Evolutionary conservation across 2,329 filamentous ascomycete species (phyloP).

Genomic region (Orbilia quercus): DNA sequence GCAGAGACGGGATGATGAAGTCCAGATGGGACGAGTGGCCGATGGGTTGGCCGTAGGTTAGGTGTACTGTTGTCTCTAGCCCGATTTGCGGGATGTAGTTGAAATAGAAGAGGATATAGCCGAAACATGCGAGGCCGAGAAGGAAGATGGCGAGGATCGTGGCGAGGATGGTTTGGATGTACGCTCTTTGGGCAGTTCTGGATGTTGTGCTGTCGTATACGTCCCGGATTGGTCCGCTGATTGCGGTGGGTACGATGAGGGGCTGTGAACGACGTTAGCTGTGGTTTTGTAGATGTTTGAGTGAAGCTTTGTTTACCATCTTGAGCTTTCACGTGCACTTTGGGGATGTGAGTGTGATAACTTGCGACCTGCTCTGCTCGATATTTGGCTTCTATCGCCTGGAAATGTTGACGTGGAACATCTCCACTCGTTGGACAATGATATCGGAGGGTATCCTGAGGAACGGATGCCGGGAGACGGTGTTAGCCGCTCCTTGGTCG

Average conservation of each 20-base stretch:
- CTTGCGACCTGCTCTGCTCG: neutral
- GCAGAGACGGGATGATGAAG: conserved; percentile 16
- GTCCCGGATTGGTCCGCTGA: conserved; percentile 11
- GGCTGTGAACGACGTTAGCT: conserved; percentile 34
- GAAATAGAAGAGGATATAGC: conserved; percentile 76
- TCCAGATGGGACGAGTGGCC: conserved; percentile 24
- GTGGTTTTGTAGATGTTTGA: neutral
- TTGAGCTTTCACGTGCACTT: conserved; percentile 48
- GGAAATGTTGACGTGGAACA: neutral
- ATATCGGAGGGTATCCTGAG: neutral
- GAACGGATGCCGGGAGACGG: neutral
- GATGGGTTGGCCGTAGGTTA: conserved; percentile 72
- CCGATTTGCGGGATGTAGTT: conserved; percentile 75
- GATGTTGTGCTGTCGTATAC: conserved; percentile 66
- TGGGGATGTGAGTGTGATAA: neutral
- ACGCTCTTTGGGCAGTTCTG: conserved; percentile 72
- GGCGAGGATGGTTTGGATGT: conserved; percentile 68
- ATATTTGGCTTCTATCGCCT: neutral
- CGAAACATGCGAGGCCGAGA: conserved; percentile 70
- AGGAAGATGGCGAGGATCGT: conserved; percentile 67
- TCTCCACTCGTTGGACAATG: neutral
- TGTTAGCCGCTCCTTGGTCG: conserved; percentile 1
- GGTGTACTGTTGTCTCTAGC: conserved; percentile 71
- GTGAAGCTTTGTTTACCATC: conserved; percentile 20
- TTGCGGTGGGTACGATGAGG: conserved; percentile 12